phyloP scores from a whole-genome alignment of 345 rosid genomes.

The Salix udensis region DNA sequence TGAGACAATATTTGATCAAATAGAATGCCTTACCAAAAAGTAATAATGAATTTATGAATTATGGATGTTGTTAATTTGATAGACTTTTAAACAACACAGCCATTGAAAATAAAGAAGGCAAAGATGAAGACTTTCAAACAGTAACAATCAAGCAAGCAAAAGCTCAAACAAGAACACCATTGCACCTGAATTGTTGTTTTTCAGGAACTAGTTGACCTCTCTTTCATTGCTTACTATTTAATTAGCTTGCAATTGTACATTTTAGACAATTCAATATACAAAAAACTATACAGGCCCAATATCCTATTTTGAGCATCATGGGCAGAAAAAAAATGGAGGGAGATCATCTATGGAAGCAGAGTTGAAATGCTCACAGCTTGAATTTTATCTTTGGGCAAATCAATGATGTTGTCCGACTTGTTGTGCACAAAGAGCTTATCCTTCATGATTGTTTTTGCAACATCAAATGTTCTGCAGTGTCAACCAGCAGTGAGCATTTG shows the following conservation, averaged over 20 bases:
- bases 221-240: no score
- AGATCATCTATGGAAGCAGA: constrained; percentile 1
- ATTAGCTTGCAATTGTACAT: no score
- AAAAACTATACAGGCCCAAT: neutral
- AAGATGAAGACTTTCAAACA: no score
- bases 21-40: neutral
- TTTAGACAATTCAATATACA: neutral
- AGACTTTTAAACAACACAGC: neutral
- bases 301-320: neutral
- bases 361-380: constrained; percentile 50
- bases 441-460: constrained; percentile 71
- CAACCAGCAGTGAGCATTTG: constrained; percentile 16
- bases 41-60: neutral
- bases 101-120: neutral
- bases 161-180: neutral
- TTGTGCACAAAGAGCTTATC: constrained; percentile 60
- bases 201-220: neutral
- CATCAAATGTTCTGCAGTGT: constrained; percentile 60
- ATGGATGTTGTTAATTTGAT: neutral
- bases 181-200: neutral
- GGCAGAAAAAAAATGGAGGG: neutral
- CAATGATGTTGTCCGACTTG: constrained; percentile 58
- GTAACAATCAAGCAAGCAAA: neutral
- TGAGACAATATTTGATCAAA: neutral
- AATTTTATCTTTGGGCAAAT: constrained; percentile 62